Evolutionary conservation across 106 monocot genomes (phyloP).

Genomic region (Iris macrosiphon): DNA sequence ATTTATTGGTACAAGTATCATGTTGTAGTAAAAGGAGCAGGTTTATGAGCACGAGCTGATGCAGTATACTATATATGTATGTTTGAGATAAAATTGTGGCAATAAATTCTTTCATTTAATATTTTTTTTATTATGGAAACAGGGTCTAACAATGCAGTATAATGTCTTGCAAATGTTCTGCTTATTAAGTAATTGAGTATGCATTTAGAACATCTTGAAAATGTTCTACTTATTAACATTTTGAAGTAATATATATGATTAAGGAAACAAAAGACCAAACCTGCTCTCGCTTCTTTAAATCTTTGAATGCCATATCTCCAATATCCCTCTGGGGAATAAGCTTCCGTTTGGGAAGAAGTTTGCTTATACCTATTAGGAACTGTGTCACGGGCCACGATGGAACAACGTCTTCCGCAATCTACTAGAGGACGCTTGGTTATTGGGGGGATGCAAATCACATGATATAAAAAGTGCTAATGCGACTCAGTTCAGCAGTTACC

Average conservation of each 20-base stretch:
- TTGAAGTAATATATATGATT: too few species aligned
- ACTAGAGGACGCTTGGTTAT: not conserved
- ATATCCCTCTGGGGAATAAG: constrained; percentile 80
- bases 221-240: too few species aligned
- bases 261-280: too few species aligned
- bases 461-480: not conserved
- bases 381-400: constrained; percentile 71
- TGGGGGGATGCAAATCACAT: too few species aligned
- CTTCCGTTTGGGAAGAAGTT: constrained; percentile 66
- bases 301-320: constrained; percentile 83
- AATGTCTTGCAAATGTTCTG: too few species aligned
- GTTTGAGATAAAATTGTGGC: not conserved
- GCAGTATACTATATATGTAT: not conserved
- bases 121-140: too few species aligned
- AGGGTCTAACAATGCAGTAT: too few species aligned
- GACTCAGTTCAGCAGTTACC: constrained; percentile 18
- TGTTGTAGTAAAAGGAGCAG: too few species aligned
- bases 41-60: too few species aligned
- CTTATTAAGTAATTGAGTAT: too few species aligned
- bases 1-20: not conserved
- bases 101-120: too few species aligned
- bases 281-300: constrained; percentile 7
- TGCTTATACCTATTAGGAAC: constrained; percentile 48
- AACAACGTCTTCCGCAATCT: constrained; percentile 85
- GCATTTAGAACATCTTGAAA: too few species aligned